Evolutionary conservation across 805 yeast genomes (phyloP), one percentile per base, ranked within the genome.

Genomic region (Suhomyces kilbournensis): DNA sequence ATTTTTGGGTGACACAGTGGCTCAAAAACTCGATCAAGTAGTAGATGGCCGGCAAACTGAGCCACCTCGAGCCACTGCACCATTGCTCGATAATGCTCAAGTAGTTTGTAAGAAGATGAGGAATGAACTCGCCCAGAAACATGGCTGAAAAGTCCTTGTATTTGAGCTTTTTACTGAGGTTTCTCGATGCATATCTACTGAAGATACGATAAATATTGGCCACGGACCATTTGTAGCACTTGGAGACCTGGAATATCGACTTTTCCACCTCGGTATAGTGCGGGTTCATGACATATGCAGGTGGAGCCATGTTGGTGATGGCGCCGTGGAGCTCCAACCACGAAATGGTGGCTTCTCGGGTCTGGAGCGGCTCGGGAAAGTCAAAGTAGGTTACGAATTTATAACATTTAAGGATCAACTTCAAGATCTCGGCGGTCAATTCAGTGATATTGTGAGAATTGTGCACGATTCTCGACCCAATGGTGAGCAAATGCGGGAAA

Each of bases 251-350:
- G 75, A 85, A 86, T 86, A 88, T 47, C 83, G 68, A 59, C 56
- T 64, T 69, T 44, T 74, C 78, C 54, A 82, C 74, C 40, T 82
- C 85, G 20, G 80, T 78, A 7, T 75, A 76, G 46, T 82, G 84
- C n/a, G 79, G 60, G 17, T 76, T 73, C 54, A 76, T 53, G 1
- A 83, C 81, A 42, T 78, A 76, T 0, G 64, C 55, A 1, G 96
- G 94, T 19, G 84, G 70, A 7, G 72, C 74, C 71, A 82, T 77
- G 56, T 79, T 79, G 48, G 90, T 82, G 4, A 88, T 79, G 8
- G 78, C 75, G 42, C 89, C 85, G 59, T 90, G 93, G 56, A 94
- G 80, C 49, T 83, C 81, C 2, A 89, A 86, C 96, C 97, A 92
- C 17, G 80, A 59, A 74, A 39, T 77, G 66, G 62, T 84, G 66